Base-by-base conservation (phyloP, 2,329 filamentous ascomycete genomes). In the Gliomastix tumulicola region DNA sequence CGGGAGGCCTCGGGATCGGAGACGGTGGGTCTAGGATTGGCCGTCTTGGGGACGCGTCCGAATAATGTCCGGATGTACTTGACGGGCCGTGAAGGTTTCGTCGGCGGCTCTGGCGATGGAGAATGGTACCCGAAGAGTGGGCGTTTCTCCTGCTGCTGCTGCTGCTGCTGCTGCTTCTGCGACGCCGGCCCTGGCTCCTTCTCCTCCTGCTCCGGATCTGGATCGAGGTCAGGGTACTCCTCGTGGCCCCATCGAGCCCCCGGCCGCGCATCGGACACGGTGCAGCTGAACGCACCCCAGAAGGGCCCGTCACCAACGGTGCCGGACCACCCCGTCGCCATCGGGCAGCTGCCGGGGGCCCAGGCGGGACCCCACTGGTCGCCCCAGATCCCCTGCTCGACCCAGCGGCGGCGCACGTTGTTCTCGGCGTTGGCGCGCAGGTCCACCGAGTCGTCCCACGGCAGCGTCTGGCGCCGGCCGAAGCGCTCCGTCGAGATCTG, bases 391-490 rank as follows among this genome's bases (percentile, higher is more conserved):
- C 41, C 41, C 3, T 38, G 28, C 16, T 44, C 30, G 4, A 37
- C 32, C 39, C 43, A 45, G 19, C 35, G 35, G 8, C 21, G 23
- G 3, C 43, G 37, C 11, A 44, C 36, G 15, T 45, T 44, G 33
- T 44, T 45, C 17, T 42, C 39, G 2, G 43, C 39, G 30, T 42
- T 44, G 2, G 20, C 37, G 10, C 5, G 3, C 10, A 32, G 8
- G 25, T 36, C 32, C 6, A 19, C 32, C 28, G 37, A 32, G n/a
- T 28, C 27, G 15, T 45, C 41, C 31, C 30, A 44, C 11, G 34
- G 41, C 34, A 43, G 30, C 13, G 38, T 44, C 32, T 39, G 32
- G n/a, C 19, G 35, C 16, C 43, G 25, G 27, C 42, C 36, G n/a
- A 27, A 35, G 3, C 19, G 19, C 2, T 31, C 4, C 11, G 37